Percentiles rank a stretch among this genome's conserved stretches.
These are phyloP conservation scores for Xanthoparmelia taractica DNA, from an alignment of 495 filamentous ascomycete genomes.

Conservation along the genomic window DNA sequence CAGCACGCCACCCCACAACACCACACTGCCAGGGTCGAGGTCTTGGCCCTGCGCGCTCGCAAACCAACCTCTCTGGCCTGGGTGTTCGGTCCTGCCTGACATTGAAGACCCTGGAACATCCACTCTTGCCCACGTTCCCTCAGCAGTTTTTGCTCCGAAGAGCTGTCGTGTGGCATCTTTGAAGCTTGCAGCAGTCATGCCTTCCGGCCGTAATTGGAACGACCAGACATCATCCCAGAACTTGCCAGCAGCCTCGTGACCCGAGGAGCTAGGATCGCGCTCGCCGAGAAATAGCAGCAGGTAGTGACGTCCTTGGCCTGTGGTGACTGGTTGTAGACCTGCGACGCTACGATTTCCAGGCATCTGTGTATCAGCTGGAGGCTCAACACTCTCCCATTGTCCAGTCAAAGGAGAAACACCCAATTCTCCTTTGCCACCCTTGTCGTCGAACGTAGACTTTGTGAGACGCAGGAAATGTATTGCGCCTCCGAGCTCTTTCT, in stretches of 20 bases:
- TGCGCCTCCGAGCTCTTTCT: constrained; percentile 53
- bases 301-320: constrained; percentile 48
- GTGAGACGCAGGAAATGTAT: constrained; percentile 42
- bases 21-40: constrained; percentile 27
- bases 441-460: constrained; percentile 21
- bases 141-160: constrained; percentile 43
- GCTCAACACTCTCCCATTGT: constrained; percentile 20
- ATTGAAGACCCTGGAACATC: constrained; percentile 22
- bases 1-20: constrained; percentile 42
- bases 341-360: constrained; percentile 42
- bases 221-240: constrained; percentile 69
- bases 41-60: constrained; percentile 29
- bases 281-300: constrained; percentile 66
- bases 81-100: constrained; percentile 12
- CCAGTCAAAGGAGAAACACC: constrained; percentile 18
- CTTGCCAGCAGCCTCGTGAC: constrained; percentile 59
- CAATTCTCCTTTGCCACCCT: constrained; percentile 26
- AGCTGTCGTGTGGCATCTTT: constrained; percentile 40
- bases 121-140: constrained; percentile 29
- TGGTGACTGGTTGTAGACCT: constrained; percentile 37
- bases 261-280: constrained; percentile 49
- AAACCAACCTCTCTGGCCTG: constrained; percentile 38
- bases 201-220: constrained; percentile 51
- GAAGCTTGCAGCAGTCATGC: constrained; percentile 25
- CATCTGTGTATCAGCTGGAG: constrained; percentile 10